Base-by-base conservation (phyloP, 2,329 filamentous ascomycete genomes). In the Zopfia rhizophila region DNA sequence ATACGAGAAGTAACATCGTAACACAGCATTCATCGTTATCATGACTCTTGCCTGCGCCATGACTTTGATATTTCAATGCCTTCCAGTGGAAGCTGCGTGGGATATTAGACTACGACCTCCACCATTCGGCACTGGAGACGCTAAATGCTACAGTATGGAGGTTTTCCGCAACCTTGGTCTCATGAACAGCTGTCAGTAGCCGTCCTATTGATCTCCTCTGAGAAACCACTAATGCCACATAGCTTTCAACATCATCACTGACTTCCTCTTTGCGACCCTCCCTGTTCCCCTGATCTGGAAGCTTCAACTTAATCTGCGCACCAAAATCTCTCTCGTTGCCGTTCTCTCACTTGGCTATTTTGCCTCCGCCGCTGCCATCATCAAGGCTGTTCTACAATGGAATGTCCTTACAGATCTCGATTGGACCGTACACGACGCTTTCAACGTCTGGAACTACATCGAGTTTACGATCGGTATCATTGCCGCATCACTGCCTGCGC, bases 61-160 rank as follows among this genome's bases (percentile, higher is more conserved):
- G n/a, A 78, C 78, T 3, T 57, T 81, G 29, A 70, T 80, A 12
- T 78, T 80, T 54, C 70, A 76, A 40, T 82, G 79, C 48, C 41
- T 71, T 14, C 77, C 78, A 0, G 65, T 80, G 5, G 38, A 57
- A 10, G 77, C 78, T 7, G 66, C 68, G 0, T 82, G 79, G 79
- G 66, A 78, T 45, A 52, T 60, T 7, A 48, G 51, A 2, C 43
- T 74, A 1, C 63, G 63, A n/a, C 62, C 68, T 2, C 54, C 66
- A 13, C 63, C 65, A 8, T 54, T 61, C 4, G 61, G 56, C 3
- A 58, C 41, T 4, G 60, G 57, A 5, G 62, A 51, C 14, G 74
- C 75, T 0, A 70, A 67, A n/a, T 82, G 78, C 56, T 78, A 74
- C 52, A 70, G 66, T 8, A 58, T 61, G 22, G 48, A 41, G 2